Conservation (phyloP, 2,329 filamentous ascomycete genomes). For the Colletotrichum sp. region DNA sequence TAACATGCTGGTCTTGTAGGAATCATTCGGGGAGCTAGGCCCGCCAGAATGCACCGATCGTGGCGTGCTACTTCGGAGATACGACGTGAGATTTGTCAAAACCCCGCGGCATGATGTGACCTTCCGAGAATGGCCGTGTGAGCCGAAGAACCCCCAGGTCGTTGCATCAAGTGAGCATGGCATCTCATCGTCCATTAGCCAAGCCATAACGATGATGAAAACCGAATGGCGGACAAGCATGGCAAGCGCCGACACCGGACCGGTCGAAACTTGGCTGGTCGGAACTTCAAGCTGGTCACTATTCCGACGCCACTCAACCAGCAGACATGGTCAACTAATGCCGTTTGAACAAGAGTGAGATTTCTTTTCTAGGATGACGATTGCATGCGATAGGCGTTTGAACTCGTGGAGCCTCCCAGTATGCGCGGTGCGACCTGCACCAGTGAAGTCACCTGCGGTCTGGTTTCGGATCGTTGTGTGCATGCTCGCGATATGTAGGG, state of each 20-base stretch:
- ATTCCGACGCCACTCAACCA: background rate
- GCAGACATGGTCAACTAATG: background rate
- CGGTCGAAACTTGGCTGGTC: background rate
- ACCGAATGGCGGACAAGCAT: background rate
- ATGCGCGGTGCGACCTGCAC: background rate
- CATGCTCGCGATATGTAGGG: background rate
- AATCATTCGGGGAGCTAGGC: background rate
- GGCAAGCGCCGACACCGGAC: background rate
- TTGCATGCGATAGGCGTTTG: background rate
- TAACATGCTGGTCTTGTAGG: background rate
- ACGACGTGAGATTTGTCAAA: background rate
- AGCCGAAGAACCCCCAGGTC: background rate
- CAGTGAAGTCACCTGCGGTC: background rate
- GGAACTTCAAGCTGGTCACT: background rate
- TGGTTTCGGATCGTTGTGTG: background rate
- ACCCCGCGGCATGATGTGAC: background rate
- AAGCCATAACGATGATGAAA: background rate
- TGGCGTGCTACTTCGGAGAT: background rate
- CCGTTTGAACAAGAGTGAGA: background rate
- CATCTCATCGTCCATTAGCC: rapidly evolving
- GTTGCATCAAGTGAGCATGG: background rate
- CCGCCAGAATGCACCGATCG: background rate
- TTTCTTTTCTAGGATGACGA: background rate
- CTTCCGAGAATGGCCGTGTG: background rate
- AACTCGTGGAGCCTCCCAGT: background rate